Evolutionary conservation across 2,329 filamentous ascomycete genomes (phyloP).

Genomic region (Colletotrichum sp.): DNA sequence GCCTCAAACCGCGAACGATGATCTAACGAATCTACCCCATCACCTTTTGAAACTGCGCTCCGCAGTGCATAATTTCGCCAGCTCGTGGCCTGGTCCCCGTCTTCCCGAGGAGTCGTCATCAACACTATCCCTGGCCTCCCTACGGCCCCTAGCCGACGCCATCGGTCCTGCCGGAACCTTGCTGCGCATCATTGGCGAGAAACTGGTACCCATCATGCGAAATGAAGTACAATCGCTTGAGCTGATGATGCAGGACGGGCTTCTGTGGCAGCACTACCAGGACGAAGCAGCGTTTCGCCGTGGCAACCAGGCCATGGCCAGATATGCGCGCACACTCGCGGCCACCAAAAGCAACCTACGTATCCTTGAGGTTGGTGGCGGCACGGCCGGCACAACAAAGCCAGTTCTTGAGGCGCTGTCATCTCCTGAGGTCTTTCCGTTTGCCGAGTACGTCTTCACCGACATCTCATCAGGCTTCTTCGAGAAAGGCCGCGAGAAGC

Average conservation of each 20-base stretch:
- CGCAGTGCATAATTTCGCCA: neutral
- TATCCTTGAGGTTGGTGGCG: slow-evolving; percentile 43
- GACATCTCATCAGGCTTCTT: slow-evolving; percentile 33
- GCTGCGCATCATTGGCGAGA: slow-evolving; percentile 26
- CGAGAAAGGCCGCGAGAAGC: slow-evolving; percentile 28
- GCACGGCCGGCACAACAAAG: slow-evolving; percentile 46
- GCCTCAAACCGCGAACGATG: slow-evolving; percentile 22
- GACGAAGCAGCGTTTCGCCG: slow-evolving; percentile 28
- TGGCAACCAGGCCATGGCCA: slow-evolving; percentile 22
- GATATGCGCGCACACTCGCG: neutral
- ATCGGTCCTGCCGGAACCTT: slow-evolving; percentile 5
- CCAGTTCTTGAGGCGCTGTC: slow-evolving; percentile 29
- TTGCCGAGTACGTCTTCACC: slow-evolving; percentile 31
- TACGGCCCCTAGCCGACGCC: neutral
- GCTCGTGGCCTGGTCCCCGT: neutral
- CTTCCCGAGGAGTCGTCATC: neutral
- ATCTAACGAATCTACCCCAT: slow-evolving; percentile 23
- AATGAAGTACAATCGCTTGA: slow-evolving; percentile 28
- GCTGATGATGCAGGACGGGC: slow-evolving; percentile 30
- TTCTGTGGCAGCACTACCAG: slow-evolving; percentile 25
- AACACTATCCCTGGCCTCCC: neutral
- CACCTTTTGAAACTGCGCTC: slow-evolving; percentile 16
- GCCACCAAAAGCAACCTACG: neutral
- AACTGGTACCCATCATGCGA: slow-evolving; percentile 27
- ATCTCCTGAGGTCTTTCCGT: neutral